Evolutionary conservation across 192 early-diverging fungal genomes (phyloP).

Genomic region (Dissophora ornata): DNA sequence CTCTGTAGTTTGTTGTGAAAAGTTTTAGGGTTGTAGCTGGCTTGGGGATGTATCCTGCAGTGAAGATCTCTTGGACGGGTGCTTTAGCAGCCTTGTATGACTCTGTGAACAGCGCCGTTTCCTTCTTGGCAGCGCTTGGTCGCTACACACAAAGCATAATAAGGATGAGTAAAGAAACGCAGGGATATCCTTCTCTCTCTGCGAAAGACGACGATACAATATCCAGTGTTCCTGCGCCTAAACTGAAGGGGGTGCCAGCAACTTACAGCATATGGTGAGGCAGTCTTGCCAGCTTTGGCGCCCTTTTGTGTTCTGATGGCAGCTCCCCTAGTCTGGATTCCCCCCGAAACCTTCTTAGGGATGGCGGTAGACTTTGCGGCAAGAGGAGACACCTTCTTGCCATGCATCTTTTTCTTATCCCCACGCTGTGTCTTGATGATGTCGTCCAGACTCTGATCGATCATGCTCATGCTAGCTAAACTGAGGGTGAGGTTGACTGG

Average conservation of each 20-base stretch:
- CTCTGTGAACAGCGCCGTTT: slow-evolving; percentile 40
- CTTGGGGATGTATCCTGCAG: slow-evolving; percentile 47
- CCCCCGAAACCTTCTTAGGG: slow-evolving; percentile 2
- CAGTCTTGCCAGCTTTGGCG: slow-evolving; percentile 16
- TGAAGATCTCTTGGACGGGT: slow-evolving; percentile 47
- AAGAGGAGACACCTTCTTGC: neutral
- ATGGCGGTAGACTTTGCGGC: neutral
- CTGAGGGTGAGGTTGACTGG: neutral
- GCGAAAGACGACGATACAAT: too few relatives aligned
- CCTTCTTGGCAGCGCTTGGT: slow-evolving; percentile 15
- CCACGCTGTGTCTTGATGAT: slow-evolving; percentile 41
- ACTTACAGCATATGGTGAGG: slow-evolving; percentile 48
- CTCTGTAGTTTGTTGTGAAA: slow-evolving; percentile 41
- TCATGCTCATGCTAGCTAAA: slow-evolving; percentile 15
- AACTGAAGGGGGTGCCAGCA: neutral
- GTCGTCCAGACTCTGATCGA: slow-evolving; percentile 43
- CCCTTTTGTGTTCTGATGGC: slow-evolving; percentile 23
- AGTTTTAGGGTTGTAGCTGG: slow-evolving; percentile 34
- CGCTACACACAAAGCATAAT: slow-evolving; percentile 5
- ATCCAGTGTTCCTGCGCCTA: too few relatives aligned
- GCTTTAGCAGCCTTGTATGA: slow-evolving; percentile 39
- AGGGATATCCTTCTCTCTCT: too few relatives aligned
- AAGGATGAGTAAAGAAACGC: neutral
- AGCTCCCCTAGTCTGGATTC: slow-evolving; percentile 2
- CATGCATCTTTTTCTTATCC: slow-evolving; percentile 26